Conservation (phyloP, 164 flowering plant species). For the Magnolia officinalis region DNA sequence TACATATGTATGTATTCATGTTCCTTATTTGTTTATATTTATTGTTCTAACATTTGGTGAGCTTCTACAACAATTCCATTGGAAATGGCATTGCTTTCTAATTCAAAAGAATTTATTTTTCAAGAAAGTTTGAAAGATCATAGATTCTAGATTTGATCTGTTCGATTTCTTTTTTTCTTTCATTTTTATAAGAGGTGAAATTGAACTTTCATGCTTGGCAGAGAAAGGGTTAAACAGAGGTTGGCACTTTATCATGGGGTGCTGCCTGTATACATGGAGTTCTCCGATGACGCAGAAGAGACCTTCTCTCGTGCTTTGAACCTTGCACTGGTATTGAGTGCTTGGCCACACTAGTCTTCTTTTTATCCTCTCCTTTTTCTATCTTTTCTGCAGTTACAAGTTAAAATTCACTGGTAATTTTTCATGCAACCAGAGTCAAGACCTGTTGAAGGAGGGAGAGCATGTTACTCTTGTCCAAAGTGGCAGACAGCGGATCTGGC, state of each 20-base stretch:
- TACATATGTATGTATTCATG: too few relatives aligned
- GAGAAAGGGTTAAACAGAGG: constrained; percentile 82
- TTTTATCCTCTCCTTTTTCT: background rate
- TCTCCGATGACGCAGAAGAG: constrained; percentile 88
- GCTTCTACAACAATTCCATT: too few relatives aligned
- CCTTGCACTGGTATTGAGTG: constrained; percentile 52
- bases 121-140: too few relatives aligned
- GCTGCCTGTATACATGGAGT: constrained; percentile 76
- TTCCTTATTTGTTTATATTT: too few relatives aligned
- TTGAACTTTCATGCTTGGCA: constrained; percentile 28
- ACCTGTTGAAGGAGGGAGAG: constrained; percentile 61
- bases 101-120: too few relatives aligned
- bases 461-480: constrained; percentile 92
- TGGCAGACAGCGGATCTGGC: constrained; percentile 96
- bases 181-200: too few relatives aligned
- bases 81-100: too few relatives aligned
- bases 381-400: background rate
- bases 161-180: background rate
- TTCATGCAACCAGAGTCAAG: constrained; percentile 41
- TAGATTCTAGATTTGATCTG: too few relatives aligned
- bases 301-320: constrained; percentile 79
- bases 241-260: constrained; percentile 87
- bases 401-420: too few relatives aligned
- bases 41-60: too few relatives aligned
- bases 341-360: background rate